These are phyloP conservation scores for Dalechampia spathulata DNA, from an alignment of 441 rosid species.

Conservation along the genomic window DNA sequence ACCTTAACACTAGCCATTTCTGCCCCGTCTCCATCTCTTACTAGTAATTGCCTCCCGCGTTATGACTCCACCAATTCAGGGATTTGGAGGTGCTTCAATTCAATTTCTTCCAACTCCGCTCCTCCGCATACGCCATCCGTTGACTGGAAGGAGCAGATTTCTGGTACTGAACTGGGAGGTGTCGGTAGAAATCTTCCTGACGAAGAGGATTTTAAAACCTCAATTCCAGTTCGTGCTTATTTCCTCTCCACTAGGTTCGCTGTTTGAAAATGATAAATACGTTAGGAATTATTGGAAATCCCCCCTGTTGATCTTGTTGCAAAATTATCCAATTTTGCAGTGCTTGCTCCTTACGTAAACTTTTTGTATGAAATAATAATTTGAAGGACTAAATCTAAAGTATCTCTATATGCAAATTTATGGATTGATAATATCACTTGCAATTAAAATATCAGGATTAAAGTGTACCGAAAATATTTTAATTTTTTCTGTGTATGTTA, in stretches of 20 bases:
- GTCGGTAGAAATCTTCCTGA: conserved; percentile 14
- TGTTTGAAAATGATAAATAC: background rate
- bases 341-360: too few relatives aligned
- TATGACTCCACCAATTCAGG: conserved; percentile 7
- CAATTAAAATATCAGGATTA: too few relatives aligned
- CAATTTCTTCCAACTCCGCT: conserved; percentile 29
- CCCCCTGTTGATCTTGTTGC: background rate
- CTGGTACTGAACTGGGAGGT: conserved; percentile 37
- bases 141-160: conserved; percentile 47
- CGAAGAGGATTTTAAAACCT: conserved; percentile 40
- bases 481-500: too few relatives aligned
- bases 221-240: conserved; percentile 78
- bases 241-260: conserved; percentile 80
- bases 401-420: too few relatives aligned
- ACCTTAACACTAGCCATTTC: conserved; percentile 16
- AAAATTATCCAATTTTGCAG: too few relatives aligned
- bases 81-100: conserved; percentile 34
- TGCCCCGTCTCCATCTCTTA: conserved; percentile 11
- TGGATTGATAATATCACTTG: too few relatives aligned
- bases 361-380: too few relatives aligned
- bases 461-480: too few relatives aligned
- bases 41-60: background rate
- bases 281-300: background rate
- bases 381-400: too few relatives aligned
- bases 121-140: conserved; percentile 12